Conservation (phyloP, 2,329 filamentous ascomycete genomes). For the Epichloe baconii region DNA sequence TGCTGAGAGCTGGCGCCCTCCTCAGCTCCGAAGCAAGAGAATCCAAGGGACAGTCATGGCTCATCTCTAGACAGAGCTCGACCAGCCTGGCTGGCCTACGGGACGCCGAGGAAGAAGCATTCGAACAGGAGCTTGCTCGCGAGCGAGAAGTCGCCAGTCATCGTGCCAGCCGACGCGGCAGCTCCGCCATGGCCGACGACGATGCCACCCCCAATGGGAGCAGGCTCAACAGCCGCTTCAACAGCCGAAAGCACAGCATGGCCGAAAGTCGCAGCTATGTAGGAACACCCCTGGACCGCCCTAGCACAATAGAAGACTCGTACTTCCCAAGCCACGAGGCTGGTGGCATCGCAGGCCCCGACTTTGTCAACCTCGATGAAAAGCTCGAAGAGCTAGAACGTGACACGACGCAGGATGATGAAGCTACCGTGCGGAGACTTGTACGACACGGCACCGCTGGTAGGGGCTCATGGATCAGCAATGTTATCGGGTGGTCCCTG, state of each 20-base stretch:
- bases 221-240: conserved; percentile 34
- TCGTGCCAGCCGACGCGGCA: conserved; percentile 34
- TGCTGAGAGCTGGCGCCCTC: conserved; percentile 48
- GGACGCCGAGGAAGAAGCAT: conserved; percentile 38
- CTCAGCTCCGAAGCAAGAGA: conserved; percentile 51
- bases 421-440: conserved; percentile 43
- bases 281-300: conserved; percentile 30
- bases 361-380: conserved; percentile 51
- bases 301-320: conserved; percentile 24
- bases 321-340: conserved; percentile 27
- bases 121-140: conserved; percentile 37
- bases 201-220: conserved; percentile 27
- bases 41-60: conserved; percentile 56
- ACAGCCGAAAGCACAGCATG: conserved; percentile 28
- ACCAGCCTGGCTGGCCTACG: conserved; percentile 43
- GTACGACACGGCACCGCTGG: conserved; percentile 39
- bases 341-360: conserved; percentile 36
- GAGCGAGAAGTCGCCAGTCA: conserved; percentile 37
- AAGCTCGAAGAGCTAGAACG: conserved; percentile 40
- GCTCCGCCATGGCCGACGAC: conserved; percentile 26
- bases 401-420: conserved; percentile 40
- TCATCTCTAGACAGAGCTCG: conserved; percentile 51
- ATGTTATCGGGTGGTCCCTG: conserved; percentile 44
- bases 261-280: conserved; percentile 24
- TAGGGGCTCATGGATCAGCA: conserved; percentile 45